Evolutionary conservation across 2,329 filamentous ascomycete genomes (phyloP), one percentile per base, ranked within the genome.

Genomic region (Colletotrichum theobromicola): DNA sequence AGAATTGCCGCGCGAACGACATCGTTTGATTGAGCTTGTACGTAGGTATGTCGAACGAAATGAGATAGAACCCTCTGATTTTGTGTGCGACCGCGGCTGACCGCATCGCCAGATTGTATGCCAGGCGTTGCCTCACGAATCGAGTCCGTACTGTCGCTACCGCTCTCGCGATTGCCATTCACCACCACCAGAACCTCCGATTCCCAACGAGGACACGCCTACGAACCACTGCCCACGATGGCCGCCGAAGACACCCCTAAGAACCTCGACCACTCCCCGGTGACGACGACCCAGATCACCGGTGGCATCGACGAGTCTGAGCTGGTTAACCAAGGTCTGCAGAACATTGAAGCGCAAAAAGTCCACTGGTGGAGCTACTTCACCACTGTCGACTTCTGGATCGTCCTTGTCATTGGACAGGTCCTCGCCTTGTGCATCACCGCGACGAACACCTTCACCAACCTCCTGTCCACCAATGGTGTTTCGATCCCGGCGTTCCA

Each of bases 401-500:
- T 95, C 78, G 92, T 98, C 57, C 87, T 98, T 79, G 75, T 91
- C 63, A 86, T 98, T 75, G 95, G 95, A 74, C 96, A 98, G 88
- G 84, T 95, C 67, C 92, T 98, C 58, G 92, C 96, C 6, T 91
- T 99, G 74, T 96, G 95, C 87, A 97, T 98, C 85, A 98, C 96
- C 2, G 92, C 91, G 34, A 98, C 96, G 65, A 98, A 97, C 88
- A 98, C 97, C 62, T 95, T 98, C 81, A 94, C 94, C 46, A 91
- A 90, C 30, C 91, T 98, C 70, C 91, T 99, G 34, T 89, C 88
- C 72, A 79, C 83, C 12, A 84, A 85, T 7, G 90, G 92, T 64
- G 96, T 94, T 77, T 95, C 91, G 75, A 97, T 98, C 78, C 97
- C 97, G 9, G 95, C 97, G 70, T 98, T 98, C 87, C 97, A 99